phyloP scores from a whole-genome alignment of 805 yeast species.

The Candida jianshihensis region DNA sequence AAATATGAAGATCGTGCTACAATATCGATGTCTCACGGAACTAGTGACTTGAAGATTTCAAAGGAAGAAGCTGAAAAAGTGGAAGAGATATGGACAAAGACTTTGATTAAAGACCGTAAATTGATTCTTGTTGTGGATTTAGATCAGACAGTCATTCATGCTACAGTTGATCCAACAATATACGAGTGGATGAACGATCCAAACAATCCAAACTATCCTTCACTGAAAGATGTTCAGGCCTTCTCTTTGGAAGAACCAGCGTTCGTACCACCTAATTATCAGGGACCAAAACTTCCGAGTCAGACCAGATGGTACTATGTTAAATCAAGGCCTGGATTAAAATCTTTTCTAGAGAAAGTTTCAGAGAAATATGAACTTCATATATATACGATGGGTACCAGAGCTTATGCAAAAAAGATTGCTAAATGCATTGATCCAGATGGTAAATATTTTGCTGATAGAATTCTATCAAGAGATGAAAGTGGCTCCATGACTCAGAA shows the following conservation, averaged over 20 bases:
- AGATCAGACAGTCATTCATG: constrained; percentile 96
- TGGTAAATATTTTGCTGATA: constrained; percentile 80
- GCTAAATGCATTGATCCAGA: constrained; percentile 89
- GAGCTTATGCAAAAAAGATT: constrained; percentile 84
- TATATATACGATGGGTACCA: constrained; percentile 96
- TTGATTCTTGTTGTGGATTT: constrained; percentile 90
- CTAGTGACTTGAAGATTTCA: constrained; percentile 76
- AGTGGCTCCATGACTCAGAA: constrained; percentile 90
- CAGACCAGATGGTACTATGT: constrained; percentile 78
- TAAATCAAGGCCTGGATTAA: constrained; percentile 82
- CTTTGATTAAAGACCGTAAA: constrained; percentile 55
- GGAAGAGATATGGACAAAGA: constrained; percentile 57
- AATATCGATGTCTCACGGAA: constrained; percentile 84
- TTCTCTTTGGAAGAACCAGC: constrained; percentile 77
- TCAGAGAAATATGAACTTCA: constrained; percentile 77
- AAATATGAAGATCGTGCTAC: constrained; percentile 62
- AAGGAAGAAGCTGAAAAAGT: constrained; percentile 80
- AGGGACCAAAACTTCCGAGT: constrained; percentile 53
- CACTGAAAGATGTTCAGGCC: constrained; percentile 72
- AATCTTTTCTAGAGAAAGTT: constrained; percentile 60
- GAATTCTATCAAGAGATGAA: constrained; percentile 89
- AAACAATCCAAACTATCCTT: constrained; percentile 74
- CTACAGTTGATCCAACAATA: constrained; percentile 95
- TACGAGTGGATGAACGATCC: constrained; percentile 94
- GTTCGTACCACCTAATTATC: constrained; percentile 47